These are phyloP conservation scores for Barbarea vulgaris DNA, from an alignment of 345 rosid genomes.

Conservation along the genomic window DNA sequence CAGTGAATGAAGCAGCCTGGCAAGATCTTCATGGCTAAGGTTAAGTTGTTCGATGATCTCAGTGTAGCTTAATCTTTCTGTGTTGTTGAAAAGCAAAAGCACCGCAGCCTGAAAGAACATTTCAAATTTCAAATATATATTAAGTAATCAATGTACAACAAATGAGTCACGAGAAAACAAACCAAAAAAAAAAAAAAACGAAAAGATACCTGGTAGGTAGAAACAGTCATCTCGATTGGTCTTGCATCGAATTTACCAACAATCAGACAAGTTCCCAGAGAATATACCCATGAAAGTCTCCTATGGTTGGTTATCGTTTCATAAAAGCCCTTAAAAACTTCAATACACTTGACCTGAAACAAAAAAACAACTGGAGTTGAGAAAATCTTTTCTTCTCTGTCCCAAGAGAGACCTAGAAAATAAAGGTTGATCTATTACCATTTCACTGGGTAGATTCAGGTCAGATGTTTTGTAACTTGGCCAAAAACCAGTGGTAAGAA, in stretches of 20 bases:
- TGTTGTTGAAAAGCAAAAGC: constrained; percentile 66
- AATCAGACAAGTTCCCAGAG: constrained; percentile 59
- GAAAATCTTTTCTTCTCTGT: not conserved
- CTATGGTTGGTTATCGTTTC: constrained; percentile 44
- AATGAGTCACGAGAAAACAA: not conserved
- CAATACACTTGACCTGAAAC: constrained; percentile 48
- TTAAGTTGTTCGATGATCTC: constrained; percentile 80
- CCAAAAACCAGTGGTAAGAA: constrained; percentile 84
- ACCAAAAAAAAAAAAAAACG: not conserved
- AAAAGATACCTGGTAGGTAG: constrained; percentile 58
- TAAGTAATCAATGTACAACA: not conserved
- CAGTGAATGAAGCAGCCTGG: constrained; percentile 74
- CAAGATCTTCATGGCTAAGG: constrained; percentile 73
- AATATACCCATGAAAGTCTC: constrained; percentile 61
- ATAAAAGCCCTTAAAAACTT: constrained; percentile 52
- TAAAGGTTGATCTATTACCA: constrained; percentile 40
- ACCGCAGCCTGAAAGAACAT: constrained; percentile 49
- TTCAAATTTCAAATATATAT: too few relatives aligned
- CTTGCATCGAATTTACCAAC: constrained; percentile 50
- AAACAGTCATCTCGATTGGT: constrained; percentile 51
- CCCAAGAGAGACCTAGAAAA: not conserved
- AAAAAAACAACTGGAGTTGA: not conserved
- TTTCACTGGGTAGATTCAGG: constrained; percentile 73
- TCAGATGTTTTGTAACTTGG: constrained; percentile 76
- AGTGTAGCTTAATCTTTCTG: constrained; percentile 64